These are phyloP conservation scores for Thymus quinquecostatus DNA, from an alignment of 257 asterid genomes.

Conservation along the genomic window DNA sequence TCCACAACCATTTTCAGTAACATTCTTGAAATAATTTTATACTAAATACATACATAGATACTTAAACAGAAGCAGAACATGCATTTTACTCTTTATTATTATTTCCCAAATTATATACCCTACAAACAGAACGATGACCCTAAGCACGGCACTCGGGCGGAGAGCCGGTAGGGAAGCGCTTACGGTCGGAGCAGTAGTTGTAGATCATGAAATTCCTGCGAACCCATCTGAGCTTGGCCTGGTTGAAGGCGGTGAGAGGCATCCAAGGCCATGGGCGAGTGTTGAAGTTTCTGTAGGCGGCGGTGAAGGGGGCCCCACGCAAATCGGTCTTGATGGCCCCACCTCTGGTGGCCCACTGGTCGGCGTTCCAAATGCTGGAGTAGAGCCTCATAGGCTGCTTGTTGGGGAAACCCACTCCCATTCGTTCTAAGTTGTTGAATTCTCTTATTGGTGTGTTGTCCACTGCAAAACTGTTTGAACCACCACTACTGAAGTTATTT, in stretches of 20 bases:
- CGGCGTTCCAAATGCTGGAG: constrained; percentile 66
- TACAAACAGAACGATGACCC: background rate
- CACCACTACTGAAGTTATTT: constrained; percentile 47
- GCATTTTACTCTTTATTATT: too few species aligned
- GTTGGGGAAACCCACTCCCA: constrained; percentile 51
- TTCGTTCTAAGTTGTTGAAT: constrained; percentile 57
- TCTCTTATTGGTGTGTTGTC: constrained; percentile 53
- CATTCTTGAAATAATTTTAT: too few species aligned
- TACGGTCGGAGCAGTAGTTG: constrained; percentile 54
- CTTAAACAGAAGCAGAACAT: too few species aligned
- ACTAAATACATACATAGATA: too few species aligned
- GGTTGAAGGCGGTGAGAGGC: background rate
- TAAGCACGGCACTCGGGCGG: constrained; percentile 46
- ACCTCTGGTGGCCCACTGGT: constrained; percentile 74
- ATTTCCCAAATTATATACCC: too few species aligned
- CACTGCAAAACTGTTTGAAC: constrained; percentile 32
- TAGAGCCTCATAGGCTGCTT: constrained; percentile 57
- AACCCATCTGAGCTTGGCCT: constrained; percentile 53
- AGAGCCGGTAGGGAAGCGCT: constrained; percentile 56
- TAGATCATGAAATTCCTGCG: constrained; percentile 57
- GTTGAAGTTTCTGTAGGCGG: constrained; percentile 47
- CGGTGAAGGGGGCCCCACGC: constrained; percentile 63
- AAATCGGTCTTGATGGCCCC: constrained; percentile 67
- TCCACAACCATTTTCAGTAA: too few species aligned
- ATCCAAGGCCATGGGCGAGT: constrained; percentile 28